Percentiles rank a stretch among this genome's conserved stretches.
phyloP scores from a whole-genome alignment of 2,329 filamentous ascomycete species.

The Hypoxylon sp. region DNA sequence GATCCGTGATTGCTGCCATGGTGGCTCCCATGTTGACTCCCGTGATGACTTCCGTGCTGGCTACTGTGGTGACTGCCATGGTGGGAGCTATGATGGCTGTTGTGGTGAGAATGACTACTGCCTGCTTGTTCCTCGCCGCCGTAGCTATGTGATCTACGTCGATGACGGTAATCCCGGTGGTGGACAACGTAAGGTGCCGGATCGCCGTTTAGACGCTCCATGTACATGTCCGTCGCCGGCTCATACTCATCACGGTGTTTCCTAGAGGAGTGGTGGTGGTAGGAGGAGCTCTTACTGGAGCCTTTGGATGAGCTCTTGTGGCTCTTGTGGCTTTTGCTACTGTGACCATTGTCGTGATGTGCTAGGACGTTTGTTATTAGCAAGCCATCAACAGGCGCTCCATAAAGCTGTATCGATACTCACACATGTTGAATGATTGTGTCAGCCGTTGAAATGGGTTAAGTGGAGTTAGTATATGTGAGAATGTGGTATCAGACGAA shows the following conservation, averaged over 20 bases:
- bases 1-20: background rate
- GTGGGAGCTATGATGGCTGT: background rate
- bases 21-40: background rate
- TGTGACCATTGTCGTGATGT: background rate
- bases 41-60: background rate
- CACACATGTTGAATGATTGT: background rate
- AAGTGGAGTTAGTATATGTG: background rate
- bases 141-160: background rate
- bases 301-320: background rate
- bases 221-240: slow-evolving; percentile 3
- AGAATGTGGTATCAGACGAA: background rate
- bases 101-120: background rate
- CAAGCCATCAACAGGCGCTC: background rate
- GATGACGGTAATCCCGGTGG: background rate
- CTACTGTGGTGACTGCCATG: background rate
- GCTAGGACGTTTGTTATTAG: background rate
- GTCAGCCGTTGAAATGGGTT: background rate
- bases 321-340: background rate
- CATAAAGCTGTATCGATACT: background rate
- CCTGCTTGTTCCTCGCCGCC: background rate
- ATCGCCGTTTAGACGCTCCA: background rate
- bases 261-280: background rate
- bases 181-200: background rate
- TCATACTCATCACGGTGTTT: background rate
- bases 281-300: background rate